Conservation (phyloP, 1,284 basidiomycete genomes). For the Papiliotrema nemorosa region DNA sequence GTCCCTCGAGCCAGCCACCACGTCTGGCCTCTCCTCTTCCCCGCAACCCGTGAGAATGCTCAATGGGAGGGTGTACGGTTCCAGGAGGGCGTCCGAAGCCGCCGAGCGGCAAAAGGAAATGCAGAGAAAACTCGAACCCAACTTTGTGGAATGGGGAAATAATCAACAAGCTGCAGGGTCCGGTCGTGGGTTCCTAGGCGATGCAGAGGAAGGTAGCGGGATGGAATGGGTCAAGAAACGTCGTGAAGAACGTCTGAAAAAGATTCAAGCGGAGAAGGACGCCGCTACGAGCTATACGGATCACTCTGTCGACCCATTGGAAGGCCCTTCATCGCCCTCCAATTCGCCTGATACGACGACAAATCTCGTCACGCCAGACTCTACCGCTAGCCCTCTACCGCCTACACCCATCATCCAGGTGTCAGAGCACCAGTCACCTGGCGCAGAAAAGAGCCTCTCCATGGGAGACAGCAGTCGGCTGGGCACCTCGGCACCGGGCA, state of each 20-base stretch:
- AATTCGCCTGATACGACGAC: not conserved
- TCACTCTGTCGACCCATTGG: not conserved
- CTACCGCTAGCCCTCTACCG: conserved; percentile 14
- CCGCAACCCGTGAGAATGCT: conserved; percentile 40
- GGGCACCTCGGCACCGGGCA: not conserved
- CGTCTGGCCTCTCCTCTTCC: conserved; percentile 12
- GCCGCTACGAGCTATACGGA: not conserved
- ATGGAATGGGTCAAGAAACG: conserved; percentile 48
- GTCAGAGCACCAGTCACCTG: conserved; percentile 12
- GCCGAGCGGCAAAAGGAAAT: conserved; percentile 25
- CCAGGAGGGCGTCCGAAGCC: conserved; percentile 38
- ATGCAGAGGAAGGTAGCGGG: conserved; percentile 47
- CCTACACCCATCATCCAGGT: conserved; percentile 29
- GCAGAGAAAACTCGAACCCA: conserved; percentile 37
- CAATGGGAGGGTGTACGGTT: conserved; percentile 48
- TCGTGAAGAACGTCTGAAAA: conserved; percentile 39
- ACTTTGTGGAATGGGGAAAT: conserved; percentile 48
- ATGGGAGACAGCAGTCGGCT: not conserved
- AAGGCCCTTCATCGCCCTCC: not conserved
- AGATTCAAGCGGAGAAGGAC: conserved; percentile 20
- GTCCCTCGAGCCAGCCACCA: conserved; percentile 17
- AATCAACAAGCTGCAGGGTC: conserved; percentile 12
- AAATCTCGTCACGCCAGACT: conserved; percentile 20
- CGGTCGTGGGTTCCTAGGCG: conserved; percentile 19
- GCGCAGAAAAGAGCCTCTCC: not conserved